Conservation (phyloP, 495 filamentous ascomycete species). For the Penicillium silybi region DNA sequence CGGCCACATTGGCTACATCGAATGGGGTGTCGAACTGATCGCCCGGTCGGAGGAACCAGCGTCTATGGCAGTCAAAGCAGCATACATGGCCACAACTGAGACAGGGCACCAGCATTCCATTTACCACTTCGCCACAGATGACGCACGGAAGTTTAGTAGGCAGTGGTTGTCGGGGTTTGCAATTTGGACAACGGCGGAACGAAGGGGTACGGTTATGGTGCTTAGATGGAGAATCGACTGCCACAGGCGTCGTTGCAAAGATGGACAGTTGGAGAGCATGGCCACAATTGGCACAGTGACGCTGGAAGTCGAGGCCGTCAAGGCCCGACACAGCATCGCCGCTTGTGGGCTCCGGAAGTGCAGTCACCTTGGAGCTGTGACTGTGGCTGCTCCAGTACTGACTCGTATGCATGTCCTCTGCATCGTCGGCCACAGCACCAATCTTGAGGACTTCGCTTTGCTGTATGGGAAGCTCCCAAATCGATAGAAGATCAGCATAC, state of each 20-base stretch:
- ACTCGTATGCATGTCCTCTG: constrained; percentile 12
- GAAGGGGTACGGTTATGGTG: constrained; percentile 13
- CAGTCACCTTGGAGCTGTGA: constrained; percentile 18
- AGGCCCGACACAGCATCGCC: constrained; percentile 3
- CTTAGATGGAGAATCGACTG: constrained; percentile 21
- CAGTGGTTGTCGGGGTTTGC: constrained; percentile 36
- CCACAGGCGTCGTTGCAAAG: constrained; percentile 25
- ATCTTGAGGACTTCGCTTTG: constrained; percentile 83
- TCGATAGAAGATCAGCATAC: constrained; percentile 77
- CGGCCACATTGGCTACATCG: constrained; percentile 6
- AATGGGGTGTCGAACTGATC: constrained; percentile 10
- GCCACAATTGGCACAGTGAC: constrained; percentile 44
- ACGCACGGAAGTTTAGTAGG: constrained; percentile 41
- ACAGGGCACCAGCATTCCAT: constrained; percentile 50
- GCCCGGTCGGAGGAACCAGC: constrained; percentile 31
- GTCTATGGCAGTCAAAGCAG: constrained; percentile 45
- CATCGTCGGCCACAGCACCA: constrained; percentile 21
- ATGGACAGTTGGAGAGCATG: constrained; percentile 38
- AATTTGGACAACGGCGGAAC: constrained; percentile 29
- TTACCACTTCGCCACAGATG: constrained; percentile 44
- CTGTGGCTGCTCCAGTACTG: constrained; percentile 23
- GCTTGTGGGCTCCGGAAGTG: constrained; percentile 16
- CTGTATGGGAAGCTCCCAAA: constrained; percentile 74
- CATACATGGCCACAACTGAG: constrained; percentile 50
- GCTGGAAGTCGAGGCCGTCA: constrained; percentile 39